phyloP scores from a whole-genome alignment of 169 alveolate genomes.

The Miamiensis avidus region DNA sequence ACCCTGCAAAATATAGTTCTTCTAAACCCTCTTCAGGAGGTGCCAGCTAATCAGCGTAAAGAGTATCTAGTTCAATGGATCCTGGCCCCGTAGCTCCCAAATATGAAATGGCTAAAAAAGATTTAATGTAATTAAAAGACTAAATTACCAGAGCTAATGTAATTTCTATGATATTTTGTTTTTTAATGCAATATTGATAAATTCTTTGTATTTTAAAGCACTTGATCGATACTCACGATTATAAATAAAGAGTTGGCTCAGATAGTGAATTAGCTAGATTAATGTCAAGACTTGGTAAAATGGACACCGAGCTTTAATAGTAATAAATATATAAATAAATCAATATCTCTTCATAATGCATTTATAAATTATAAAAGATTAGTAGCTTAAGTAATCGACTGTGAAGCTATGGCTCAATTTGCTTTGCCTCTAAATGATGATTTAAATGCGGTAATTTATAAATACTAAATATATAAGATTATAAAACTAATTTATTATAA shows the following conservation, averaged over 20 bases:
- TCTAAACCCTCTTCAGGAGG: no score
- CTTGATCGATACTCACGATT: neutral
- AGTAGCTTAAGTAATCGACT: neutral
- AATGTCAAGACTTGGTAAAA: neutral
- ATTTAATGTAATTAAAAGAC: neutral
- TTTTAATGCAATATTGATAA: no score
- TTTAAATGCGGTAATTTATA: neutral
- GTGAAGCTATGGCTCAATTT: neutral
- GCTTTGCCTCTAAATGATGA: neutral
- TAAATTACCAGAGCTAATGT: neutral
- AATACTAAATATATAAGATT: no score
- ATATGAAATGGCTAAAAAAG: neutral
- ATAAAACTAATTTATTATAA: no score
- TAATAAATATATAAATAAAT: no score
- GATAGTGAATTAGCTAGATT: neutral
- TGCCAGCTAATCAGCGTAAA: neutral
- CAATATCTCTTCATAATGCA: no score
- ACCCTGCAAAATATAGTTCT: neutral
- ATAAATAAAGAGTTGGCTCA: neutral
- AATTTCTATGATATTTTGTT: neutral
- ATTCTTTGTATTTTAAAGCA: neutral
- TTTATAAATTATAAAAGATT: no score
- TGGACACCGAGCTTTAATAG: neutral
- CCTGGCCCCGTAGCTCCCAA: neutral
- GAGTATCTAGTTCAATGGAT: neutral